Percentiles rank a stretch among this genome's conserved stretches.
phyloP scores from a whole-genome alignment of 805 yeast genomes.

The Metschnikowia proteae region DNA sequence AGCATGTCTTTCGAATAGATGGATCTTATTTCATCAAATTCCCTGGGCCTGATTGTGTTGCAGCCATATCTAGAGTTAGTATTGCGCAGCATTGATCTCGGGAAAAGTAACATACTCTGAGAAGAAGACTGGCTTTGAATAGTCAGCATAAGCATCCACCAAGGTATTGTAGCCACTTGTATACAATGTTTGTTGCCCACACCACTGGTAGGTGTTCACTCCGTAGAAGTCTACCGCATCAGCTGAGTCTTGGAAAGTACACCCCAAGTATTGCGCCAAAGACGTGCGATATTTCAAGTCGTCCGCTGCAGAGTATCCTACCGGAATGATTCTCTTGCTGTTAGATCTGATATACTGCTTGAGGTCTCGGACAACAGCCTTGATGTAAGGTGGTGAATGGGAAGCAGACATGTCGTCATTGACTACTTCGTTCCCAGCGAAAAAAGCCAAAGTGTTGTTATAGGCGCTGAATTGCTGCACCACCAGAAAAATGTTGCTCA shows the following conservation, averaged over 20 bases:
- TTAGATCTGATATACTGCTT: conserved; percentile 62
- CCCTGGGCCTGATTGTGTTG: conserved; percentile 73
- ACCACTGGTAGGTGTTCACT: conserved; percentile 79
- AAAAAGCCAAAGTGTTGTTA: conserved; percentile 85
- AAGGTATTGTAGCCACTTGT: conserved; percentile 68
- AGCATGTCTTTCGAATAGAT: conserved; percentile 72
- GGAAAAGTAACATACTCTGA: conserved; percentile 60
- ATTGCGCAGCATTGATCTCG: background rate
- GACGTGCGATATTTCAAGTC: conserved; percentile 75
- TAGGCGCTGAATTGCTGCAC: conserved; percentile 78
- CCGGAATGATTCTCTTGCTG: conserved; percentile 68
- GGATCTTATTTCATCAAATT: conserved; percentile 70
- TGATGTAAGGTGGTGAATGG: conserved; percentile 68
- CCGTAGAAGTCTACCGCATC: conserved; percentile 78
- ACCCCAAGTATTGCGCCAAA: conserved; percentile 75
- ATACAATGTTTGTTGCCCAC: conserved; percentile 80
- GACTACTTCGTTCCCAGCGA: conserved; percentile 88
- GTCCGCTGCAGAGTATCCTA: conserved; percentile 97
- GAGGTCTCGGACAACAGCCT: conserved; percentile 77
- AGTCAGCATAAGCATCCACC: conserved; percentile 65
- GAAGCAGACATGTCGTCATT: conserved; percentile 73
- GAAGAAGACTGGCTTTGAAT: conserved; percentile 74
- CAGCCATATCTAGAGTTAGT: conserved; percentile 56
- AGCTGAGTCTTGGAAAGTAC: conserved; percentile 49
- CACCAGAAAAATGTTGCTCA: conserved; percentile 72